Percentiles rank a stretch among this genome's conserved stretches.
phyloP scores from a whole-genome alignment of 768 basidiomycete species.

The Mycena belliarum region DNA sequence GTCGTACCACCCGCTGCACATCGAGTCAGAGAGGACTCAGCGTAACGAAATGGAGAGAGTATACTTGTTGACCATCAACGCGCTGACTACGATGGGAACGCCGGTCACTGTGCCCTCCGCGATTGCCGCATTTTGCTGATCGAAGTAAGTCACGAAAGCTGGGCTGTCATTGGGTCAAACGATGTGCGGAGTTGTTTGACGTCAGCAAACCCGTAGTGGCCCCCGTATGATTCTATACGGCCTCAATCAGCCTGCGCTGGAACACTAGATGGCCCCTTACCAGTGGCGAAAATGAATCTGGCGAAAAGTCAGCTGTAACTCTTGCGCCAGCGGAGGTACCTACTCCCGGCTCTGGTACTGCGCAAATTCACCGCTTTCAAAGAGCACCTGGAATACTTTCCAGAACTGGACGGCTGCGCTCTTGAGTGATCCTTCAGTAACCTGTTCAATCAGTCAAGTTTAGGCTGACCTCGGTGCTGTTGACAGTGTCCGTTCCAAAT shows the following conservation, averaged over 20 bases:
- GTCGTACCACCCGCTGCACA: constrained; percentile 61
- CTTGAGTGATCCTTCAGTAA: neutral
- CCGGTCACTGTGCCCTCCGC: constrained; percentile 43
- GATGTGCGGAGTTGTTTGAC: neutral
- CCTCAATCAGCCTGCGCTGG: neutral
- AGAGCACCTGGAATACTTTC: constrained; percentile 63
- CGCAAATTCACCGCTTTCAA: constrained; percentile 55
- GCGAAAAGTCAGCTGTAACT: neutral
- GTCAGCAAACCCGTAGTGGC: constrained; percentile 49
- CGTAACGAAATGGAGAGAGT: neutral
- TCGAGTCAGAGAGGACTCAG: neutral
- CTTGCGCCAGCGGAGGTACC: constrained; percentile 16
- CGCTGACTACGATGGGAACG: constrained; percentile 53
- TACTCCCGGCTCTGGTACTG: constrained; percentile 57
- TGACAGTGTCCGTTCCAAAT: constrained; percentile 55
- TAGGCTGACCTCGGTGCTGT: constrained; percentile 50
- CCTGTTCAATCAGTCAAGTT: neutral
- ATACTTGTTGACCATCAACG: constrained; percentile 67
- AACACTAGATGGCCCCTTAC: neutral
- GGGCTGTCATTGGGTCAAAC: constrained; percentile 32
- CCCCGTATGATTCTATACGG: constrained; percentile 59
- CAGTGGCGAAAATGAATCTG: constrained; percentile 62
- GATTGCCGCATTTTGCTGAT: constrained; percentile 60
- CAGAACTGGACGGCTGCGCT: constrained; percentile 60
- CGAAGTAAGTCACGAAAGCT: constrained; percentile 62